Base-by-base conservation (phyloP, 768 basidiomycete species). In the Pleurotus salmoneostramineus region DNA sequence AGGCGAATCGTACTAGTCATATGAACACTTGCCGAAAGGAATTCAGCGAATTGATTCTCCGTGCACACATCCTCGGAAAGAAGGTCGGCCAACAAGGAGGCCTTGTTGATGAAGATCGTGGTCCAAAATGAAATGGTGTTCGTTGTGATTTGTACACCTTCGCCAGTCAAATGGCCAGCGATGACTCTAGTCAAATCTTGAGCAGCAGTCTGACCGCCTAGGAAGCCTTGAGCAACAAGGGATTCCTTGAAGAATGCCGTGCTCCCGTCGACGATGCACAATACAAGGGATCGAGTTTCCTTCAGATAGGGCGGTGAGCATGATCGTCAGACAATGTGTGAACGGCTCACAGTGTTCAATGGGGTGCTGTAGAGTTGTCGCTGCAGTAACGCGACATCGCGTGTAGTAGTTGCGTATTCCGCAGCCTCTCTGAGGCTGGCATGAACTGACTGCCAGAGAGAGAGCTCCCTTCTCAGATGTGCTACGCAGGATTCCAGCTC, bases 81-180 rank as follows among this genome's bases (percentile, higher is more conserved):
- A 37, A 89, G 77, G 50, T 72, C 70, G 51, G 82, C 80, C 8
- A 78, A 67, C 46, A 88, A 71, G 34, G 80, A 80, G 55, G 71
- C 65, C 70, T 81, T 87, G 76, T 88, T 89, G 71, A 83, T 80
- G 73, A 84, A 91, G 60, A 91, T 68, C 45, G 83, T 83, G 50
- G 89, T 81, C 88, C 87, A 91, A 68, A 90, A 89, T 31, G 88
- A 88, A 42, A 89, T 76, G 6, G 84, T 79, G 33, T 83, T 84
- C 58, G 83, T 80, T 21, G 40, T 55, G 56, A 81, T 76, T 56
- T 83, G 82, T 50, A 84, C 72, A 52, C 81, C 83, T 66, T 89
- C 84, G 62, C 74, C 75, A 54, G 84, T 76, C 55, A 91, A 76
- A 70, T 87, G 82, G 60, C 84, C 84, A 44, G 87, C 87, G 52